Evolutionary conservation across 345 rosid species (phyloP).

Genomic region (Brassica carinata): DNA sequence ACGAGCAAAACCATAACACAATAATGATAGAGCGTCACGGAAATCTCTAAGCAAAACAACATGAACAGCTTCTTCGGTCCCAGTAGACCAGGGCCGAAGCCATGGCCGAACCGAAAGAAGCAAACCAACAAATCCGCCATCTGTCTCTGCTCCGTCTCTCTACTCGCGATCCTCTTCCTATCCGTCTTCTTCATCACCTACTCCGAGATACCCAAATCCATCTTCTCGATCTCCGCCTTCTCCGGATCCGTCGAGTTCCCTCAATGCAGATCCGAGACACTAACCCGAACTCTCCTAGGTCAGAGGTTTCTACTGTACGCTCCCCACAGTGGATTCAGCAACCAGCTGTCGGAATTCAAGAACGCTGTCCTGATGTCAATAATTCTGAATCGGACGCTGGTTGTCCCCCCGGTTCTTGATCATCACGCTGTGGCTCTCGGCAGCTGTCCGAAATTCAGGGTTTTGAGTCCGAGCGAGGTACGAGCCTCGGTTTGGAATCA

Average conservation of each 20-base stretch:
- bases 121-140: conserved; percentile 44
- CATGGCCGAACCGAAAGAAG: conserved; percentile 50
- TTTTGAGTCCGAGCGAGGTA: conserved; percentile 53
- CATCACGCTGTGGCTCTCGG: conserved; percentile 94
- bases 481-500: conserved; percentile 74
- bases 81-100: conserved; percentile 34
- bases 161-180: conserved; percentile 30
- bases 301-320: conserved; percentile 73
- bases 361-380: conserved; percentile 71
- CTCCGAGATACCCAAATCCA: conserved; percentile 47
- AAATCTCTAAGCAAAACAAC: background rate
- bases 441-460: conserved; percentile 95
- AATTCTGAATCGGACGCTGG: conserved; percentile 76
- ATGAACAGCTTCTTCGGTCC: conserved; percentile 51
- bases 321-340: conserved; percentile 96
- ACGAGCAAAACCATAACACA: background rate
- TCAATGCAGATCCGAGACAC: conserved; percentile 46
- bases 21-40: conserved; percentile 7
- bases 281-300: conserved; percentile 23
- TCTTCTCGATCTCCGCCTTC: conserved; percentile 46
- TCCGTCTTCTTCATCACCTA: conserved; percentile 48
- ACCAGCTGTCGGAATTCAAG: conserved; percentile 89
- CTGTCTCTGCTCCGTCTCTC: conserved; percentile 36
- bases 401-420: conserved; percentile 84
- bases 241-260: conserved; percentile 45